Base-by-base conservation (phyloP, 371 early-diverging fungal genomes). In the Mucor irregularis region DNA sequence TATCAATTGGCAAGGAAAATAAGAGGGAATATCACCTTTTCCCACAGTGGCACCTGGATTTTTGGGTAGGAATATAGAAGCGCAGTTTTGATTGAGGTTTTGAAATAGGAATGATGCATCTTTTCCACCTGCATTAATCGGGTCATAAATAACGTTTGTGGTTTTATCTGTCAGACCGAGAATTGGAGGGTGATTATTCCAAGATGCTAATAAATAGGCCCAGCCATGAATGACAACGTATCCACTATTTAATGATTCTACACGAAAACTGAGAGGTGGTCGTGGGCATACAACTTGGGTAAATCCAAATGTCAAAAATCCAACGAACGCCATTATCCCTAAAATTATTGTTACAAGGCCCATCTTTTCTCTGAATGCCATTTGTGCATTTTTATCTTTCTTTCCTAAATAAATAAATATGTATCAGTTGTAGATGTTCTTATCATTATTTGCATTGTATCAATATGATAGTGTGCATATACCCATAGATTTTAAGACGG, bases 301-400 rank as follows among this genome's bases (percentile, higher is more conserved):
- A 56, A 86, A 81, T 5, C 85, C 87, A 69, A 89, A 89, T 5
- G 91, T 91, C 33, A 92, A 62, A 61, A 89, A 90, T 21, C 90
- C 91, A 16, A 92, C 89, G 21, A 76, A 64, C 5, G 71, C 81
- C 74, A 91, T 90, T 31, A 91, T 78, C 21, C 78, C 34, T 9
- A 90, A 46, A 38, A 92, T 90, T 37, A 92, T 83, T 43, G 74
- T 71, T 19, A 89, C 85, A 21, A 93, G 75, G 0, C 87, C 90
- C 17, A 92, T 88, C 56, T 93, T 93, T 67, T 93, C 94, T 64
- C 92, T 74, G 83, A 89, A 93, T 14, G 94, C 96, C 56, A 84
- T 90, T 68, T 85, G 90, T 10, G 84, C 73, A 22, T 70, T 77
- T 26, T 68, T 54, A 44, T 81, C 78, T 37, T 66, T 64, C 63